Base-by-base conservation (phyloP, 2,329 filamentous ascomycete genomes). In the Colletotrichum chrysophilum region DNA sequence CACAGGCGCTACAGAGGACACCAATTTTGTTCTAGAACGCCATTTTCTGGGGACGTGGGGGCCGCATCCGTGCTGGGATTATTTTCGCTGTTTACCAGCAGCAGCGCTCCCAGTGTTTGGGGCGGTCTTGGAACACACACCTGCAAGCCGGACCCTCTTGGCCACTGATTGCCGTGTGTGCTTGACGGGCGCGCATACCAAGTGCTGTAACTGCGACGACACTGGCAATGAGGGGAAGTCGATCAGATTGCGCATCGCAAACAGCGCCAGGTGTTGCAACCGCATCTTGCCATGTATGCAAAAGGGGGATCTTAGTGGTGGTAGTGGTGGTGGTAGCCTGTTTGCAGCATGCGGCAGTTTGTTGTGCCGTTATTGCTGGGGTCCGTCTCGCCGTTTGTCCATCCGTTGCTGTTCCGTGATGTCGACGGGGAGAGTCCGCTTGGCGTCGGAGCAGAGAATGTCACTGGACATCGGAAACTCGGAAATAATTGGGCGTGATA, bases 1-100 rank as follows among this genome's bases (percentile, higher is more conserved):
- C 56, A 69, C 34, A 36, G 34, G 32, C 68, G 55, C 67, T 30
- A 64, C 60, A 5, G 32, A 70, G 56, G 34, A 58, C 52, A 73
- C 58, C 74, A 66, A 75, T 52, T 71, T 76, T 70, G 71, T 76
- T 76, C 74, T 76, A 76, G 74, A 76, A 76, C 65, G 32, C 74
- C 71, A 38, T 76, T 74, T 70, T 74, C 74, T 70, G 65, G 74
- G 65, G 71, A 74, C 71, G 74, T 76, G 74, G 74, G 74, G 71
- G 74, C 74, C 52, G 34, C 34, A 76, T 61, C 71, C 71, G 61
- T 76, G 71, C 66, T 70, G 71, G 74, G 60, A 55, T 70, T 70
- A 70, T 70, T 76, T 66, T 76, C 65, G 74, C 66, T 58, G 65
- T 70, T 73, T 55, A 32, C 66, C 55, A 56, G n/a, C n/a, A 24